Evolutionary conservation across 768 basidiomycete genomes (phyloP), one percentile per base, ranked within the genome.

Genomic region (Hysterangium stoloniferum): DNA sequence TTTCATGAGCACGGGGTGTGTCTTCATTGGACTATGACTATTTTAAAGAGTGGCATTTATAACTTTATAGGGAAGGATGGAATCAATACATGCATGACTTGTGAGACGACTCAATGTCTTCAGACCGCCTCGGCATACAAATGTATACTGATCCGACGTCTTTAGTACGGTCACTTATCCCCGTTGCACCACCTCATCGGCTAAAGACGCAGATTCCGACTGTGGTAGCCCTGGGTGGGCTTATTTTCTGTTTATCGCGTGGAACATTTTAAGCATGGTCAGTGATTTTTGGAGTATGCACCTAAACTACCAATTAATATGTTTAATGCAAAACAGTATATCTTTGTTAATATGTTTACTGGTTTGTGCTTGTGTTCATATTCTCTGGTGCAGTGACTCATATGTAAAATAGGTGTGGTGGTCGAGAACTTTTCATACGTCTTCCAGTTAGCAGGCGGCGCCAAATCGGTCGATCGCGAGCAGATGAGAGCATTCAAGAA

Each of bases 11-110:
- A 87, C 88, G 28, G 94, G 93, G 92, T 94, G 63, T 56, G 79
- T 69, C 13, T 27, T 17, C 20, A n/a, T 22, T 13, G 17, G 3
- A 6, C 12, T 28, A 28, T 22, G 15, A 24, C 20, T 19, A 24
- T 37, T 31, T 38, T 34, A 42, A 20, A 52, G 6, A 43, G 25
- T 37, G 34, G 32, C 57, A 13, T 36, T 4, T 46, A 52, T 57
- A 27, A 57, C 45, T 40, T 48, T 25, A 6, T 56, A 93, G 93
- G 7, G 94, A 97, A 64, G 90, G 83, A 0, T 98, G 95, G 95
- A 97, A 97, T 62, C 81, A 84, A 58, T 96, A 84, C 64, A 97
- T 97, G 95, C 94, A 97, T 62, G 89, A 97, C 67, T 95, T 81
- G 89, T 93, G 63, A 61, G 84, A 67, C 5, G 28, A 17, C n/a